Evolutionary conservation across 2,329 filamentous ascomycete genomes (phyloP).

Genomic region (Aspergillus fumigatus): DNA sequence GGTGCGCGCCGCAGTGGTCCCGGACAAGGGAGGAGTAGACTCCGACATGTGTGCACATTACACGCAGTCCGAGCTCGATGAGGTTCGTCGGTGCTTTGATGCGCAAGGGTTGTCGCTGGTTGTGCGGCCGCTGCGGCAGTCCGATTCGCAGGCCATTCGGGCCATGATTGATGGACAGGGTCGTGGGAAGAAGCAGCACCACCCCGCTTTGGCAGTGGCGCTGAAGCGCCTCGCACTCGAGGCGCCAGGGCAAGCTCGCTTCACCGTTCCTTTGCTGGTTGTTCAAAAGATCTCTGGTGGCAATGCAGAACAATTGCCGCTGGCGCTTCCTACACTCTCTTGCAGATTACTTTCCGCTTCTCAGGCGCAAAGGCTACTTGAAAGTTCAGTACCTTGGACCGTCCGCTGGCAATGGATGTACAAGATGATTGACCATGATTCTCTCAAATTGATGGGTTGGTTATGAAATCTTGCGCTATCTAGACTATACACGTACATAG

Average conservation of each 20-base stretch:
- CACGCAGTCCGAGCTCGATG: not conserved
- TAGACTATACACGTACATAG: constrained; percentile 24
- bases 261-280: constrained; percentile 39
- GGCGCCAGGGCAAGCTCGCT: constrained; percentile 35
- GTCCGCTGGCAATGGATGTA: constrained; percentile 38
- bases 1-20: constrained; percentile 43
- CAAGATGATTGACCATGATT: constrained; percentile 35
- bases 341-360: constrained; percentile 11
- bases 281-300: constrained; percentile 4
- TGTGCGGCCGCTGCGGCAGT: constrained; percentile 37
- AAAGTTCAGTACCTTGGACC: constrained; percentile 13
- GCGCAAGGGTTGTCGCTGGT: constrained; percentile 21
- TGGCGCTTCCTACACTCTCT: constrained; percentile 28
- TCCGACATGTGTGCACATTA: not conserved
- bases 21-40: not conserved
- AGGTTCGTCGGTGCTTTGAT: not conserved
- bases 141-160: constrained; percentile 26
- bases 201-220: not conserved
- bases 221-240: constrained; percentile 19
- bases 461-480: constrained; percentile 16
- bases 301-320: constrained; percentile 9
- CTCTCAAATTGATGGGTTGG: constrained; percentile 29
- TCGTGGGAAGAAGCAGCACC: not conserved
- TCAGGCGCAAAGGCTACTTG: constrained; percentile 3
- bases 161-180: constrained; percentile 4